phyloP scores from a whole-genome alignment of 441 rosid genomes.

The Erysimum pusillum region DNA sequence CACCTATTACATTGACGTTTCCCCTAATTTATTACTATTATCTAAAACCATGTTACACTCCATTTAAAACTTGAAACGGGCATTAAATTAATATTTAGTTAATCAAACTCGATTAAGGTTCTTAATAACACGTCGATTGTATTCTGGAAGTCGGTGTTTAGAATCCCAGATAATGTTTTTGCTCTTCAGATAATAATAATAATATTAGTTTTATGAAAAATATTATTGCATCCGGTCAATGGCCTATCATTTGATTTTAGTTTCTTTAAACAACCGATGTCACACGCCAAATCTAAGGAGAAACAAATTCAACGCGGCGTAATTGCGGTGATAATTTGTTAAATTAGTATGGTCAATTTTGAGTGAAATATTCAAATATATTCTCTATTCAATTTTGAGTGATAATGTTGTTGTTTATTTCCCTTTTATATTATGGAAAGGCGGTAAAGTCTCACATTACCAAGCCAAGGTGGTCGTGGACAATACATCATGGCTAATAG shows the following conservation, averaged over 20 bases:
- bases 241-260: constrained; percentile 27
- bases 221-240: constrained; percentile 22
- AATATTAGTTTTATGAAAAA: not conserved
- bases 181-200: not conserved
- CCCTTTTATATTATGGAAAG: not conserved
- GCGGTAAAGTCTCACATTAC: not conserved
- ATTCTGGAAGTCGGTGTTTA: constrained; percentile 13
- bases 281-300: constrained; percentile 8
- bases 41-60: constrained; percentile 22
- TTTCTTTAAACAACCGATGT: constrained; percentile 25
- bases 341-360: constrained; percentile 20
- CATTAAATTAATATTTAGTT: not conserved
- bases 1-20: constrained; percentile 47
- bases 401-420: not conserved
- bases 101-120: constrained; percentile 38
- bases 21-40: constrained; percentile 30
- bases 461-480: too few species aligned
- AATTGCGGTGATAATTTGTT: constrained; percentile 26
- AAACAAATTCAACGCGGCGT: constrained; percentile 28
- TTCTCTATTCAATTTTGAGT: not conserved
- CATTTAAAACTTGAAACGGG: not conserved
- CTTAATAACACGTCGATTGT: constrained; percentile 16
- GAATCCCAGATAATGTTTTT: constrained; percentile 2
- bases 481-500: too few species aligned
- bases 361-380: not conserved